A percentile compares a stretch with the other conserved stretches of the same genome.
Evolutionary conservation across 768 basidiomycete species (phyloP).

Genomic region (Boletus insuetus): DNA sequence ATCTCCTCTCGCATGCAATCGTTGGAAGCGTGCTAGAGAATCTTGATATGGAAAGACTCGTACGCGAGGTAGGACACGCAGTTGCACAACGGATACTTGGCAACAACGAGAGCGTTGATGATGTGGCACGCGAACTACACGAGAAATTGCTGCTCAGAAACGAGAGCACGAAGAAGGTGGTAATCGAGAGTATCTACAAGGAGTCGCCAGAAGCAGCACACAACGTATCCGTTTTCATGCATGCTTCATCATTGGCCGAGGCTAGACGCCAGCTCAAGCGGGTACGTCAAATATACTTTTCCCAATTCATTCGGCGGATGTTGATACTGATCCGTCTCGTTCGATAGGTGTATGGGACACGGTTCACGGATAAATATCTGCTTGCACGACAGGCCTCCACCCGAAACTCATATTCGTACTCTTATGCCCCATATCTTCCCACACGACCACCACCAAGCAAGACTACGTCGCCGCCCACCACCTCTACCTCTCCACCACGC

Average conservation of each 20-base stretch:
- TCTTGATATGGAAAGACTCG: conserved; percentile 95
- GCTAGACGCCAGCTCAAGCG: conserved; percentile 78
- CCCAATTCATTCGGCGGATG: neutral
- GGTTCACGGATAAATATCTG: conserved; percentile 96
- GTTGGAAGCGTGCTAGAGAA: conserved; percentile 97
- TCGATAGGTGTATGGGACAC: conserved; percentile 82
- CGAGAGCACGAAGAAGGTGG: conserved; percentile 95
- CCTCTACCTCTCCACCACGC: conserved; percentile 66
- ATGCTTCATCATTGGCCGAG: conserved; percentile 64
- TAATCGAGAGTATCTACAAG: conserved; percentile 95
- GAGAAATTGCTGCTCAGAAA: conserved; percentile 87
- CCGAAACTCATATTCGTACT: conserved; percentile 53
- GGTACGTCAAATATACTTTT: conserved; percentile 42
- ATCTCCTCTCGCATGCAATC: conserved; percentile 92
- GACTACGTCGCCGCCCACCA: conserved; percentile 17
- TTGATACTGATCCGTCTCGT: conserved; percentile 4
- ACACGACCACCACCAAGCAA: conserved; percentile 43
- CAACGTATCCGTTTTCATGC: conserved; percentile 84
- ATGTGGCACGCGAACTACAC: conserved; percentile 92
- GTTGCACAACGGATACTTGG: conserved; percentile 91
- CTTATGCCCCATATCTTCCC: conserved; percentile 48
- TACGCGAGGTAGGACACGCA: conserved; percentile 90
- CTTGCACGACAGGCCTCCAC: conserved; percentile 61
- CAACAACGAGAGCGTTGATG: conserved; percentile 94
- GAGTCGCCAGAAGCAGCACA: conserved; percentile 86